These are phyloP conservation scores for Magnusiomyces sp. DNA, from an alignment of 1,139 yeast genomes.

Conservation along the genomic window DNA sequence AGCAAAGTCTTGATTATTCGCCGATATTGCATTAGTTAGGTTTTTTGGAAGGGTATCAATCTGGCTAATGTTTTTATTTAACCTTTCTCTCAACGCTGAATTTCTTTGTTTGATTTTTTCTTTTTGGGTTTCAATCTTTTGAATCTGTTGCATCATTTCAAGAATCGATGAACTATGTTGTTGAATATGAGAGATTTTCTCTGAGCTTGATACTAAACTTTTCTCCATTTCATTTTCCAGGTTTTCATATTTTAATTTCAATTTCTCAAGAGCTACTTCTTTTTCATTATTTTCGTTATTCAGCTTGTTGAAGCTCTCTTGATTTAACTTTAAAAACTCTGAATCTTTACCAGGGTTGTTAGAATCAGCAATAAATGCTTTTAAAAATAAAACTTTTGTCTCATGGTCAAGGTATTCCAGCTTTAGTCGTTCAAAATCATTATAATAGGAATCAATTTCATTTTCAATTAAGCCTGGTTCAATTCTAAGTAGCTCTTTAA, in stretches of 20 bases:
- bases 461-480: constrained; percentile 22
- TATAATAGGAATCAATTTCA: constrained; percentile 28
- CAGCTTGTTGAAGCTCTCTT: constrained; percentile 12
- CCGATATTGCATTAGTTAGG: background rate
- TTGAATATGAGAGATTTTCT: background rate
- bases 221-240: constrained; percentile 15
- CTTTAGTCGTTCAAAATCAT: constrained; percentile 44
- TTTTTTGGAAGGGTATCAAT: background rate
- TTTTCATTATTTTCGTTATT: constrained; percentile 8
- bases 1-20: too few relatives aligned
- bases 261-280: constrained; percentile 3
- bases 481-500: constrained; percentile 5
- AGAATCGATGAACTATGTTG: background rate
- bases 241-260: constrained; percentile 13
- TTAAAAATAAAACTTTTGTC: constrained; percentile 52
- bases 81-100: background rate
- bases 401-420: constrained; percentile 61
- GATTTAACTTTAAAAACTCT: background rate
- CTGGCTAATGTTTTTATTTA: background rate
- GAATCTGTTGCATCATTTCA: background rate
- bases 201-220: background rate
- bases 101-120: background rate
- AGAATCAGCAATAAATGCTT: constrained; percentile 33
- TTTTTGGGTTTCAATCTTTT: background rate
- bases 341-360: background rate